Base-by-base conservation (phyloP, 345 rosid species). In the Camelina sativa region DNA sequence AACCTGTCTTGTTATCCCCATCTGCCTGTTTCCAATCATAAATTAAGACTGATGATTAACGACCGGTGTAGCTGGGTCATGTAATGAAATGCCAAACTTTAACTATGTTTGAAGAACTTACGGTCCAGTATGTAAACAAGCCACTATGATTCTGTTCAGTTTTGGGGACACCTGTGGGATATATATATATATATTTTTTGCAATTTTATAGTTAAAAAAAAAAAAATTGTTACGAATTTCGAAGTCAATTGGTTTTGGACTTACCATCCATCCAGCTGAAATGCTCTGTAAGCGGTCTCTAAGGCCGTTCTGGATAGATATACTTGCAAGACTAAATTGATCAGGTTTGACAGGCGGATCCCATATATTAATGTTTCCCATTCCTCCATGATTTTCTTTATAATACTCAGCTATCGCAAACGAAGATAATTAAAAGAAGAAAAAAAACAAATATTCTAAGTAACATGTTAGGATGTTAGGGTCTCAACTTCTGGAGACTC, bases 191-290 rank as follows among this genome's bases (percentile, higher is more conserved):
- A 11, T 9, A 12, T 16, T 38, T 37, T 2, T 22, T 3, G 15
- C 4, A 67, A 38, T 15, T 15, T 6, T 25, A 1, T 12, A 6
- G 8, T 51, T 51, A 20, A 20, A 20, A 2, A 20, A 20, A 20
- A 20, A 20, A 20, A 20, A 20, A 1, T 20, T 20, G 1, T 40
- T 17, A 40, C 11, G n/a, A 55, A 54, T 68, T 25, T 40, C 0
- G 2, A 68, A 25, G 30, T 41, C 41, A 40, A 8, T 12, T 43
- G 8, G 12, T 55, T 17, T 22, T 20, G 4, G 16, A 75, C 79
- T 67, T 75, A 51, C 79, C 5, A 66, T 59, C 79, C 74, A 75
- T 59, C 79, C 79, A 58, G 73, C 73, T 47, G 40, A 16, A 1
- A 75, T 48, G 67, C n/a, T 38, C 9, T 48, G 15, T 11, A 58